Conservation (phyloP, 2,329 filamentous ascomycete species). For the Venturia nashicola region DNA sequence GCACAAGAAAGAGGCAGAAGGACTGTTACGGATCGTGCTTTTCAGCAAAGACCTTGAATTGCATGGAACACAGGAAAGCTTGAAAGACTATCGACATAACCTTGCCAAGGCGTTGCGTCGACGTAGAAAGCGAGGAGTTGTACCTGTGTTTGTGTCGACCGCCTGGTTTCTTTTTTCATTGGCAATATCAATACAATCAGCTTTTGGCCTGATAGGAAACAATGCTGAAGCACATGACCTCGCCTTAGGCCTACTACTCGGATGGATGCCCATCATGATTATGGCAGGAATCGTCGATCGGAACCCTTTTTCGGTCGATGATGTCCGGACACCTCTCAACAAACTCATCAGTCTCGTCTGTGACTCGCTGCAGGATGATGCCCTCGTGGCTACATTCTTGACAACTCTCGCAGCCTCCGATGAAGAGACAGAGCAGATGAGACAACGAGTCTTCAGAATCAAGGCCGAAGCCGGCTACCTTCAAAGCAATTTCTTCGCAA, state of each 20-base stretch:
- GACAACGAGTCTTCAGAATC: slow-evolving; percentile 7
- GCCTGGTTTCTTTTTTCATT: slow-evolving; percentile 11
- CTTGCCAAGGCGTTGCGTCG: slow-evolving; percentile 6
- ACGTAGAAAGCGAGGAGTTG: slow-evolving; percentile 8
- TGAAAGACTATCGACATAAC: neutral
- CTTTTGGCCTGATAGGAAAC: slow-evolving; percentile 8
- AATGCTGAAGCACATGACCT: slow-evolving; percentile 11
- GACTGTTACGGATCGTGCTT: slow-evolving; percentile 9
- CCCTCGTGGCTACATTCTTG: neutral
- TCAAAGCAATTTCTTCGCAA: slow-evolving; percentile 7
- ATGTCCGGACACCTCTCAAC: slow-evolving; percentile 10
- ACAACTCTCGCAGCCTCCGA: neutral
- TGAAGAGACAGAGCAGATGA: slow-evolving; percentile 6
- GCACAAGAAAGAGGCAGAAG: slow-evolving; percentile 9
- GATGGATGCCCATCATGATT: slow-evolving; percentile 10
- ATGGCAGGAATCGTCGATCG: slow-evolving; percentile 11
- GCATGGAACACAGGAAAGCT: neutral
- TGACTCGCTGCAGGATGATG: slow-evolving; percentile 6
- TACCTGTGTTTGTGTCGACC: slow-evolving; percentile 11
- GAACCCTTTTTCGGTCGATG: slow-evolving; percentile 9
- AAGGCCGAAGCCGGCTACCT: neutral
- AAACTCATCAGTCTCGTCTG: slow-evolving; percentile 9
- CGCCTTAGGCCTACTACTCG: slow-evolving; percentile 8
- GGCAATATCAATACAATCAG: slow-evolving; percentile 8
- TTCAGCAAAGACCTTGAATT: slow-evolving; percentile 10